Conservation (phyloP, 208 protist species). For the Trypanosoma scelopori region DNA sequence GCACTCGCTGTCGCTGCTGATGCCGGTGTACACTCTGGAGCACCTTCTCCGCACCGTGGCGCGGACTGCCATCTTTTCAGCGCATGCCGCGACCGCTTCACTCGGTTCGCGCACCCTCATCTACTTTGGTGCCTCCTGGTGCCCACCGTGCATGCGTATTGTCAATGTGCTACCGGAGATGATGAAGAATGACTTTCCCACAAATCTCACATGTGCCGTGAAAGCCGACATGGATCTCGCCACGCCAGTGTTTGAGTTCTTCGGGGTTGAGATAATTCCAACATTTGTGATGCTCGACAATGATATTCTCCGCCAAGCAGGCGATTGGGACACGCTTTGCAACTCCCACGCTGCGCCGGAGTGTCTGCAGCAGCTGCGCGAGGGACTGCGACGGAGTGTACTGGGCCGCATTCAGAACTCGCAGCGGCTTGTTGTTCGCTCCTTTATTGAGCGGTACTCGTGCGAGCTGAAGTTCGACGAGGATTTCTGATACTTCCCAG, state of each 20-base stretch:
- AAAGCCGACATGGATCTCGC: constrained; percentile 87
- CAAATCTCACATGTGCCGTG: constrained; percentile 39
- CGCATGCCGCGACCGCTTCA: constrained; percentile 10
- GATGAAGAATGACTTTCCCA: constrained; percentile 42
- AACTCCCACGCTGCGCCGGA: background rate
- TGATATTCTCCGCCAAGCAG: constrained; percentile 32
- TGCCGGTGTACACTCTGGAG: constrained; percentile 64
- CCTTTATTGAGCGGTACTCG: constrained; percentile 72
- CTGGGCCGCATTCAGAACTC: constrained; percentile 78
- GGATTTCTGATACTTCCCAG: constrained; percentile 50
- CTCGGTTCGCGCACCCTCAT: constrained; percentile 32
- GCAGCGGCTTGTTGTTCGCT: constrained; percentile 41
- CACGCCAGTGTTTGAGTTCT: constrained; percentile 64
- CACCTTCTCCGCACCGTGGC: constrained; percentile 55
- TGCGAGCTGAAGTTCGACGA: constrained; percentile 66
- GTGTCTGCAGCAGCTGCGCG: constrained; percentile 19
- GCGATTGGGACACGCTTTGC: constrained; percentile 7
- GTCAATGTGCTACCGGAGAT: constrained; percentile 55
- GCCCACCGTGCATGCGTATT: constrained; percentile 83
- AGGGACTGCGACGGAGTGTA: constrained; percentile 40
- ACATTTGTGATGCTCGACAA: constrained; percentile 82
- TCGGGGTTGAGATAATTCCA: constrained; percentile 77
- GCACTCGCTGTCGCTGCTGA: constrained; percentile 60
- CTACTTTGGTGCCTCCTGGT: constrained; percentile 84
- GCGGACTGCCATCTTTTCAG: constrained; percentile 23